A percentile compares a stretch with the other conserved stretches of the same genome.
These are phyloP conservation scores for Boletus calvinii DNA, from an alignment of 1,284 basidiomycete genomes.

Conservation along the genomic window DNA sequence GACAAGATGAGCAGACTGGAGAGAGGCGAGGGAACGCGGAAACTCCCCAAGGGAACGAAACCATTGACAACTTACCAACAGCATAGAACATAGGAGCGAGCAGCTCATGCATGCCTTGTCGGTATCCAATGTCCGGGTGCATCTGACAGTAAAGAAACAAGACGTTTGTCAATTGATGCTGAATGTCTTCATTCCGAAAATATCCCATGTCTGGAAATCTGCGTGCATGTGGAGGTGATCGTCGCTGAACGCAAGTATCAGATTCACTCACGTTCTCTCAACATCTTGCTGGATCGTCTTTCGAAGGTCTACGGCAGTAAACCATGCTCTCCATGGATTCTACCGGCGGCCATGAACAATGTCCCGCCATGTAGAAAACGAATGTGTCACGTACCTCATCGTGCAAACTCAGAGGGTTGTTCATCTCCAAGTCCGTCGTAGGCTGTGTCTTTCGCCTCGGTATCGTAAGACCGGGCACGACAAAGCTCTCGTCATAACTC, in stretches of 20 bases:
- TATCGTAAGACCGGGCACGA: slow-evolving; percentile 48
- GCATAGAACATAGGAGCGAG: slow-evolving; percentile 82
- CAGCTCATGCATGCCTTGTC: slow-evolving; percentile 96
- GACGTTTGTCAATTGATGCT: slow-evolving; percentile 79
- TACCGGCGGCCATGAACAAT: slow-evolving; percentile 31
- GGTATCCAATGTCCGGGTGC: slow-evolving; percentile 81
- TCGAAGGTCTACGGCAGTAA: slow-evolving; percentile 79
- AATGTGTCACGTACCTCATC: slow-evolving; percentile 54
- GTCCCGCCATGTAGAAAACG: not conserved
- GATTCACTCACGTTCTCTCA: slow-evolving; percentile 72
- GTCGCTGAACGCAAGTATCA: slow-evolving; percentile 2
- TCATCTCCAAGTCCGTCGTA: slow-evolving; percentile 57
- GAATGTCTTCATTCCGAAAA: slow-evolving; percentile 74
- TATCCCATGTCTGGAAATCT: slow-evolving; percentile 91
- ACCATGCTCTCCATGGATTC: slow-evolving; percentile 95
- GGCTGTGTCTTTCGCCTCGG: slow-evolving; percentile 38
- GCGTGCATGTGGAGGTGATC: slow-evolving; percentile 3
- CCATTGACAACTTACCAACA: slow-evolving; percentile 39
- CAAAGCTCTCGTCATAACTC: slow-evolving; percentile 67
- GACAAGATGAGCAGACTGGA: slow-evolving; percentile 17
- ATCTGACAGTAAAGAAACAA: slow-evolving; percentile 79
- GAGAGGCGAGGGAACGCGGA: slow-evolving; percentile 6
- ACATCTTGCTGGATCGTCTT: slow-evolving; percentile 91
- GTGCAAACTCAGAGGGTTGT: slow-evolving; percentile 86
- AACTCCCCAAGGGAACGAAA: slow-evolving; percentile 4